phyloP scores from a whole-genome alignment of 2,329 filamentous ascomycete species.

The Penicillium concentricum region DNA sequence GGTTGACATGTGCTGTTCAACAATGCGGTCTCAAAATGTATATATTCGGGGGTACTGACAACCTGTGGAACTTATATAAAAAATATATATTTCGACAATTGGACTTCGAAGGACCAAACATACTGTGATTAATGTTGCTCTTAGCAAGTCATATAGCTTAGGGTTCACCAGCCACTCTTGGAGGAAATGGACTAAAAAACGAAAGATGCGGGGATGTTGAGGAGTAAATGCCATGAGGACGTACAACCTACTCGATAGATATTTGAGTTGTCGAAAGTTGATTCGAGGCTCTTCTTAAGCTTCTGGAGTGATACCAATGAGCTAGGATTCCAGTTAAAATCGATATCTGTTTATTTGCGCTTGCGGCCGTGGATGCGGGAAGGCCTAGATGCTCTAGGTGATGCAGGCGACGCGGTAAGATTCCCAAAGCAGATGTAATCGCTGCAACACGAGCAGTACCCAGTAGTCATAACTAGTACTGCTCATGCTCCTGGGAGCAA shows the following conservation, averaged over 20 bases:
- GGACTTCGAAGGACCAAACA: background rate
- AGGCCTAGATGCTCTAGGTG: conserved; percentile 7
- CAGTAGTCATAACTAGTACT: background rate
- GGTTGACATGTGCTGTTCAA: conserved; percentile 6
- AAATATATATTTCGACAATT: background rate
- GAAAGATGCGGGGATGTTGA: background rate
- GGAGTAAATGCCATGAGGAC: background rate
- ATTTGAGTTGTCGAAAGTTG: background rate
- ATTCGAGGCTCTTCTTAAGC: conserved; percentile 9
- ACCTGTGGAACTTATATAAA: background rate
- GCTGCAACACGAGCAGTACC: background rate
- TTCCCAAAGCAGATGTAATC: background rate
- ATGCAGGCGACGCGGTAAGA: conserved; percentile 8
- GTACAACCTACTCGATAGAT: background rate
- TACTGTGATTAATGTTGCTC: background rate
- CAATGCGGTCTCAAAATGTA: background rate
- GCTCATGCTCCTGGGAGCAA: too few species aligned
- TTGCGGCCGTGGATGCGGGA: background rate
- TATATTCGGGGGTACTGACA: background rate
- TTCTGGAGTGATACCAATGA: conserved; percentile 6
- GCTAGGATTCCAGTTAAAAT: background rate
- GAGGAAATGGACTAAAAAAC: background rate
- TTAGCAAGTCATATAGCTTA: background rate
- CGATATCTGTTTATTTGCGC: background rate
- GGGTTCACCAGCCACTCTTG: background rate